Evolutionary conservation across 805 yeast species (phyloP).

Genomic region (Scheffersomyces stipitis): DNA sequence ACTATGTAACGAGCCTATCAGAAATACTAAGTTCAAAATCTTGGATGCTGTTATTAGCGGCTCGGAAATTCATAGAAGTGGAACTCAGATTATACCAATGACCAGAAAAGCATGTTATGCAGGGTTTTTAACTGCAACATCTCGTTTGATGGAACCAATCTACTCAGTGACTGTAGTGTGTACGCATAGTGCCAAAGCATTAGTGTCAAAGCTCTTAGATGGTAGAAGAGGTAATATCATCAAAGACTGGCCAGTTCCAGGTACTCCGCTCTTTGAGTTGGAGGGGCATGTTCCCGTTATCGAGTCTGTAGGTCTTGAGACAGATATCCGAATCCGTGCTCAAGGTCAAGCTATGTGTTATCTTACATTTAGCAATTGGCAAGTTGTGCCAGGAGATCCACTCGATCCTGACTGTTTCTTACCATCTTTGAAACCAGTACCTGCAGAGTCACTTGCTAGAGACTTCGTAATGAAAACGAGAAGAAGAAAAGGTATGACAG

Average conservation of each 20-base stretch:
- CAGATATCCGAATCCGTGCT: conserved; percentile 76
- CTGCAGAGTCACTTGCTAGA: conserved; percentile 67
- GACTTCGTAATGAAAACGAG: conserved; percentile 90
- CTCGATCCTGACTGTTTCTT: conserved; percentile 62
- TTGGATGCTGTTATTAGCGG: conserved; percentile 57
- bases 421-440: conserved; percentile 76
- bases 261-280: conserved; percentile 64
- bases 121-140: conserved; percentile 74
- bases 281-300: conserved; percentile 78
- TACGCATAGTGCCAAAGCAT: conserved; percentile 45
- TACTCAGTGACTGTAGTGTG: conserved; percentile 63
- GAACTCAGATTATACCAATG: conserved; percentile 77
- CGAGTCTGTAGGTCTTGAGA: conserved; percentile 86
- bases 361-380: conserved; percentile 70
- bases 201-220: conserved; percentile 49
- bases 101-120: conserved; percentile 81
- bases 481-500: conserved; percentile 79
- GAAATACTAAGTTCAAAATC: conserved; percentile 68
- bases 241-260: conserved; percentile 57
- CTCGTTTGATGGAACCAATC: conserved; percentile 79
- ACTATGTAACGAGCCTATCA: conserved; percentile 78
- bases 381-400: conserved; percentile 87
- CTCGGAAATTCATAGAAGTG: conserved; percentile 50
- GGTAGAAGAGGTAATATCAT: conserved; percentile 67
- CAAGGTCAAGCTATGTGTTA: conserved; percentile 77